These are phyloP conservation scores for Daldinia caldariorum DNA, from an alignment of 495 filamentous ascomycete genomes.

Conservation along the genomic window DNA sequence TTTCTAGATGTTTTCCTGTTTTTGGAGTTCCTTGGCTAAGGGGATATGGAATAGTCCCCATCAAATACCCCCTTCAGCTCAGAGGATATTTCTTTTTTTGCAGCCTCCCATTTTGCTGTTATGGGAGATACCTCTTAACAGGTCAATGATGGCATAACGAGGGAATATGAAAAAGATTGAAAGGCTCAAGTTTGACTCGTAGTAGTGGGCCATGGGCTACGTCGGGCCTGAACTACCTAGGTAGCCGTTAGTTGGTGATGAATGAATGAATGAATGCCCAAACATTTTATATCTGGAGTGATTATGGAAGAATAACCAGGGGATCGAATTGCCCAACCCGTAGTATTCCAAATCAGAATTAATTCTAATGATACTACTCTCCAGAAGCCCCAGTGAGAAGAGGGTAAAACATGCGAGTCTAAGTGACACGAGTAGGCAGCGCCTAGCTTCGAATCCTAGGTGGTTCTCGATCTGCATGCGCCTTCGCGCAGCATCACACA, in stretches of 20 bases:
- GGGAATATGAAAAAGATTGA: slow-evolving; percentile 8
- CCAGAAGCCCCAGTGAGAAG: background rate
- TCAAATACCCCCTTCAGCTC: background rate
- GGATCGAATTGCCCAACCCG: background rate
- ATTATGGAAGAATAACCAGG: background rate
- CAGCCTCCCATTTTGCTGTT: background rate
- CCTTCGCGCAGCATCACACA: slow-evolving; percentile 6
- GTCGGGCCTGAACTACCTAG: background rate
- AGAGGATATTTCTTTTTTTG: background rate
- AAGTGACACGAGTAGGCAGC: background rate
- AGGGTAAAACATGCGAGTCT: background rate
- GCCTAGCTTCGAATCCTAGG: slow-evolving; percentile 8
- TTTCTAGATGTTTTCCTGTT: background rate
- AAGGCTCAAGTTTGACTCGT: slow-evolving; percentile 22
- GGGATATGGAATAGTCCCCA: background rate
- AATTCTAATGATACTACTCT: too few relatives aligned
- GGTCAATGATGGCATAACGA: slow-evolving; percentile 18
- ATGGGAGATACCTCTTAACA: slow-evolving; percentile 31
- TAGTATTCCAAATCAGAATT: background rate
- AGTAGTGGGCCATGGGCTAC: slow-evolving; percentile 4
- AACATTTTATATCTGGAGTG: background rate
- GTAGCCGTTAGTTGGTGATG: slow-evolving; percentile 1
- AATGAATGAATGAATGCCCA: slow-evolving; percentile 17
- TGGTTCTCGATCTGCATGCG: slow-evolving; percentile 27
- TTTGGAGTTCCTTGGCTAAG: background rate